Evolutionary conservation across 208 protist genomes (phyloP), one percentile per base, ranked within the genome.

Genomic region (Leishmania mexicana): DNA sequence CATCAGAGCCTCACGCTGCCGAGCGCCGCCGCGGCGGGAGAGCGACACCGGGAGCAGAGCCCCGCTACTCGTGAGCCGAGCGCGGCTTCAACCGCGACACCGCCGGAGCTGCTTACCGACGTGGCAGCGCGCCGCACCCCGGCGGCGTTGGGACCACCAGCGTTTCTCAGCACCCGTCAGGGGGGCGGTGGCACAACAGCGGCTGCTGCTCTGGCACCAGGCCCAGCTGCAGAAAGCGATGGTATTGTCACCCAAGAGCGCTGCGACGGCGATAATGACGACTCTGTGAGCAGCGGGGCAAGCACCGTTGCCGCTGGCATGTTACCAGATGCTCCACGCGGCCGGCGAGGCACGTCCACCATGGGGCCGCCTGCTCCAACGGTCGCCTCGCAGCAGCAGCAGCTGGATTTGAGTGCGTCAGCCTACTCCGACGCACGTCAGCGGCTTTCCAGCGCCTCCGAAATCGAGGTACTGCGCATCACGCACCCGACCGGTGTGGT

Each of bases 401-500:
- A 40, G 15, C 11, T 21, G 51, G 15, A 40, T 24, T n/a, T 28
- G 17, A 19, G 58, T 15, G 42, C 80, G 17, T 1, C 75, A 38
- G 28, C 65, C 35, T 38, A 65, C 24, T 38, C n/a, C 13, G 67
- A n/a, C 21, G 0, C 40, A n/a, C 21, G 5, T 17, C 60, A 51
- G 35, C 60, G 17, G 42, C 57, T 60, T 3, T 47, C 10, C 2
- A 51, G 76, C 81, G 35, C 81, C 2, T 83, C 75, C 21, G 67
- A 75, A 7, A 84, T 84, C 51, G 54, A 75, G 58, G 81, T 84
- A 7, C 76, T 80, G 3, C 81, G 81, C 81, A 84, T 84, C 51
- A 84, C 81, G 4, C 81, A 58, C 3, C 74, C 80, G 5, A 79
- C 80, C 6, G 80, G 75, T 19, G 80, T 70, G 47, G 80, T 80